Percentiles rank a stretch among this genome's conserved stretches.
Evolutionary conservation across 1,284 basidiomycete species (phyloP).

Genomic region (Mycosarcoma maydis): DNA sequence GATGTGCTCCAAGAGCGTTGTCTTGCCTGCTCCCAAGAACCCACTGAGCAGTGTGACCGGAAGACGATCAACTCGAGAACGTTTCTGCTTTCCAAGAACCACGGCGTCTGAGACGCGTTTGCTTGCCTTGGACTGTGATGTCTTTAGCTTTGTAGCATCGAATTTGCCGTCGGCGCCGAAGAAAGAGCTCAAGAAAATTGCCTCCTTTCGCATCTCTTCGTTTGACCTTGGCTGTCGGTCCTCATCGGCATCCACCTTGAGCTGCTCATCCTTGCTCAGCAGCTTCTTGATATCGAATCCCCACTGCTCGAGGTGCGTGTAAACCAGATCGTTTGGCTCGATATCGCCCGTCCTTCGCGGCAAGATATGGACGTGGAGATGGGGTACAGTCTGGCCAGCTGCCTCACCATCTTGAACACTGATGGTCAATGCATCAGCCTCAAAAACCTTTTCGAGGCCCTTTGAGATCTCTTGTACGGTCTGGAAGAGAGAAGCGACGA

Average conservation of each 20-base stretch:
- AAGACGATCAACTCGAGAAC: constrained; percentile 49
- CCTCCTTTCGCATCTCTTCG: constrained; percentile 57
- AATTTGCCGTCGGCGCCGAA: constrained; percentile 29
- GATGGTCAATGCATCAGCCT: constrained; percentile 58
- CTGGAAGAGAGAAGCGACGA: constrained; percentile 51
- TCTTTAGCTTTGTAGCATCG: constrained; percentile 9
- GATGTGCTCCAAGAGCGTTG: constrained; percentile 69
- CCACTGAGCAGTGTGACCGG: constrained; percentile 70
- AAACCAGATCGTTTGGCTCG: constrained; percentile 58
- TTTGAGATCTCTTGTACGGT: constrained; percentile 54
- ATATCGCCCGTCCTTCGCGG: constrained; percentile 61
- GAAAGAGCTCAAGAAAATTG: constrained; percentile 38
- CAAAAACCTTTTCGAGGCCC: constrained; percentile 51
- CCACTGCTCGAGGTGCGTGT: constrained; percentile 51
- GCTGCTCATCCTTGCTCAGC: constrained; percentile 12
- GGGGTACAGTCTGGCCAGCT: constrained; percentile 60
- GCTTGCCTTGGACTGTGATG: background rate
- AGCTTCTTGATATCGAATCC: constrained; percentile 47
- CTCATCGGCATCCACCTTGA: constrained; percentile 47
- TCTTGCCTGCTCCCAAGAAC: constrained; percentile 70
- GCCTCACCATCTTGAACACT: constrained; percentile 61
- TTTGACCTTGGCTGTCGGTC: constrained; percentile 50
- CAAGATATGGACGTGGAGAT: constrained; percentile 65
- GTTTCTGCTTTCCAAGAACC: constrained; percentile 10
- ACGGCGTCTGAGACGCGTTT: constrained; percentile 20